Base-by-base conservation (phyloP, 2,329 filamentous ascomycete genomes). In the Lasiodiplodia theobromae region DNA sequence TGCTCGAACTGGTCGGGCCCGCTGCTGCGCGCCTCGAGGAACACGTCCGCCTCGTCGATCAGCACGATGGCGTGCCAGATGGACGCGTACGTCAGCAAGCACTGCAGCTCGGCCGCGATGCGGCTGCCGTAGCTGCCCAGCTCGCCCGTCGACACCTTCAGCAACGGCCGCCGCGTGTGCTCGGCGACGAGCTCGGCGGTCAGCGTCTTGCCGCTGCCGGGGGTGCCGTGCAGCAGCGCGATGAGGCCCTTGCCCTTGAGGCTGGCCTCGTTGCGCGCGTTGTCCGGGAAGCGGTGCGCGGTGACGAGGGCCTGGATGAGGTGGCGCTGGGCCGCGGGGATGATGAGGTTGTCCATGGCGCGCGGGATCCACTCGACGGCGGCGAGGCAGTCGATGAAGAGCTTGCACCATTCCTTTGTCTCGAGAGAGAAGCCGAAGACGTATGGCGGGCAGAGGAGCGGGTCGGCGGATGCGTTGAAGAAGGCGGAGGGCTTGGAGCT, bases 31-130 rank as follows among this genome's bases (percentile, higher is more conserved):
- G 82, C 77, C 75, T 88, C 86, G 16, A 89, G 83, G 76, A 87
- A 89, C n/a, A 88, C 86, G 67, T 89, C 87, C 2, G 86, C 86
- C 75, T 89, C 87, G 73, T 67, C 65, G 52, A 66, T 54, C 25
- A 66, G 23, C 7, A 66, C 63, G 21, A 66, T 38, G 31, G 49
- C 49, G 37, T 23, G 49, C 63, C 63, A 66, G 63, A 66, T 56
- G 8, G 60, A 64, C 1, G 60, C 60, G 28, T 64, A 64, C 0
- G 60, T 52, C 6, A 69, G 68, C 3, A 66, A 53, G 3, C 54
- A 40, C 54, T 72, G 69, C 18, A 72, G 66, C 66, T 71, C 66
- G 60, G 58, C 21, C 3, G 58, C 47, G 40, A 71, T 66, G 23
- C 60, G 66, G 16, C 66, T 21, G 11, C 52, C 71, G 56, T 68